Percentiles rank a stretch among this genome's conserved stretches.
Conservation (phyloP, 305 asterid genomes). For the Rubia tinctorum region DNA sequence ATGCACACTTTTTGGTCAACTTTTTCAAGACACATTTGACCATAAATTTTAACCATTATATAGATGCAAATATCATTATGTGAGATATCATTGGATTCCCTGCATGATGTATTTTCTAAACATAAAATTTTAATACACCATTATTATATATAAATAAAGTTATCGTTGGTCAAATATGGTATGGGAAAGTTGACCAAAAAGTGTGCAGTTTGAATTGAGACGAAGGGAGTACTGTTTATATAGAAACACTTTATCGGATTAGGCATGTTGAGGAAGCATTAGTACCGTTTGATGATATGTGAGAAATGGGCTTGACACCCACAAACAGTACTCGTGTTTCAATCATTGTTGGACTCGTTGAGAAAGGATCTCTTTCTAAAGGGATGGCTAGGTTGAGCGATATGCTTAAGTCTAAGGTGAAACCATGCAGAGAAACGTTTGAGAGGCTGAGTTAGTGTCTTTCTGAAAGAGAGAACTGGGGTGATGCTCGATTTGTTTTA, state of each 20-base stretch:
- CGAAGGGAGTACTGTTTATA: slow-evolving; percentile 31
- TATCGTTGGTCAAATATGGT: no score
- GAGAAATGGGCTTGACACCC: slow-evolving; percentile 39
- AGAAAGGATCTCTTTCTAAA: slow-evolving; percentile 38
- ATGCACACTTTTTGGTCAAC: no score
- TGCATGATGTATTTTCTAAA: no score
- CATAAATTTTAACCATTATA: no score
- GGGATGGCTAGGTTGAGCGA: slow-evolving; percentile 40
- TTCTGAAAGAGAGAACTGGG: slow-evolving; percentile 35
- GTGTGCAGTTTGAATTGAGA: no score
- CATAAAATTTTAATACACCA: no score
- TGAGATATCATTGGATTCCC: no score
- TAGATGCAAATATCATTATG: no score
- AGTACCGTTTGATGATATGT: slow-evolving; percentile 54
- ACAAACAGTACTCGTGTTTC: slow-evolving; percentile 29
- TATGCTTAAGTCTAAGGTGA: slow-evolving; percentile 38
- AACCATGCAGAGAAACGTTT: slow-evolving; percentile 43
- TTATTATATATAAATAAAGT: no score
- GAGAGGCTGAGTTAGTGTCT: slow-evolving; percentile 42
- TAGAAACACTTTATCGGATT: slow-evolving; percentile 38
- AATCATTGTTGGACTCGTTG: slow-evolving; percentile 40
- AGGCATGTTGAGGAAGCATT: slow-evolving; percentile 49
- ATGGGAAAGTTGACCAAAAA: no score
- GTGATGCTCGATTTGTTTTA: slow-evolving; percentile 41
- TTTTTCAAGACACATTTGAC: no score